Evolutionary conservation across 352 stramenopile genomes (phyloP).

Genomic region (Pythium vanterpoolii): DNA sequence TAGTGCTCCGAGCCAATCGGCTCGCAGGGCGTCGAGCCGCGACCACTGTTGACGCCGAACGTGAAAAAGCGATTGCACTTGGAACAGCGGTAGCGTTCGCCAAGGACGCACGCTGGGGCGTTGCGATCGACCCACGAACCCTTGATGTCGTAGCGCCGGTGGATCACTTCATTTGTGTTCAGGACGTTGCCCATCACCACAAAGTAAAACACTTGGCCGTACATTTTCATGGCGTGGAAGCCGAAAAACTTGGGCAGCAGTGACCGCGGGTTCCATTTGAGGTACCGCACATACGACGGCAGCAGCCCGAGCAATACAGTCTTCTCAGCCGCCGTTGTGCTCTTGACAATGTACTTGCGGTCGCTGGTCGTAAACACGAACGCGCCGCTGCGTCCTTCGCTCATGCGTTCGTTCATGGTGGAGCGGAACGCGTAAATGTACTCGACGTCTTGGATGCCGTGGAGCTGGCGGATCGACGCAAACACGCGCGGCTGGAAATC

Average conservation of each 20-base stretch:
- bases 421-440: conserved; percentile 76
- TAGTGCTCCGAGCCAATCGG: conserved; percentile 71
- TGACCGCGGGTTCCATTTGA: conserved; percentile 86
- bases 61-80: conserved; percentile 86
- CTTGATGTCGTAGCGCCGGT: conserved; percentile 91
- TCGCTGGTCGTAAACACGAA: conserved; percentile 91
- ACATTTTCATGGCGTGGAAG: conserved; percentile 90
- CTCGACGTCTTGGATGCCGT: conserved; percentile 67
- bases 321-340: conserved; percentile 75
- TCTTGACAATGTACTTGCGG: conserved; percentile 90
- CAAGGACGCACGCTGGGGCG: conserved; percentile 65
- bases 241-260: conserved; percentile 89
- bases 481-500: conserved; percentile 85
- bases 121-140: conserved; percentile 89
- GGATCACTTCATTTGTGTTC: conserved; percentile 77
- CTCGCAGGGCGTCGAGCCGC: conserved; percentile 39
- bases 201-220: conserved; percentile 89
- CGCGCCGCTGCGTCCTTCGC: conserved; percentile 81
- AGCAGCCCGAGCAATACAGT: conserved; percentile 77
- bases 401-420: conserved; percentile 89
- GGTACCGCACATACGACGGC: conserved; percentile 79
- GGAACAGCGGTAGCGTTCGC: conserved; percentile 75
- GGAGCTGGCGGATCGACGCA: conserved; percentile 61
- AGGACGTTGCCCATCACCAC: conserved; percentile 93
- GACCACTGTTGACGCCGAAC: conserved; percentile 45